A percentile compares a stretch with the other conserved stretches of the same genome.
Evolutionary conservation across 2,329 filamentous ascomycete genomes (phyloP).

Genomic region (Penicillium sp.): DNA sequence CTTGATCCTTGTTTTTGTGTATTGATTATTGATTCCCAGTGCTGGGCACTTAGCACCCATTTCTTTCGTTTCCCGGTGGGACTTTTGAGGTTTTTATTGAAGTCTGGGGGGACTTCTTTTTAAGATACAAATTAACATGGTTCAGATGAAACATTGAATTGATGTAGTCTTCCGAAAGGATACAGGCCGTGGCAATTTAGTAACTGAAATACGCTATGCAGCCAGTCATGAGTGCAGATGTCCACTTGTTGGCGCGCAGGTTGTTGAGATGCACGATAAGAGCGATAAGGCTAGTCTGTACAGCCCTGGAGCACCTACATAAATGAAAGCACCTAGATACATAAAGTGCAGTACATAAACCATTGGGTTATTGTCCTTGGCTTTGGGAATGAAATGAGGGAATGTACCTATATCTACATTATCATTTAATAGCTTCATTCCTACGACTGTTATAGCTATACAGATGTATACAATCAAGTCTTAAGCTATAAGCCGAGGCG

Average conservation of each 20-base stretch:
- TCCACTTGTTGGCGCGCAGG: background rate
- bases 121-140: background rate
- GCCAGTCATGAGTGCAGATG: slow-evolving; percentile 3
- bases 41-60: slow-evolving; percentile 1
- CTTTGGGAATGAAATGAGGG: background rate
- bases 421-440: background rate
- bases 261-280: slow-evolving; percentile 3
- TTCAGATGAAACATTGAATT: background rate
- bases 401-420: too few relatives aligned
- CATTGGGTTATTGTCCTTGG: background rate
- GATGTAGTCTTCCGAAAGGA: background rate
- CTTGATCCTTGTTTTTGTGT: background rate
- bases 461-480: background rate
- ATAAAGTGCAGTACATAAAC: background rate
- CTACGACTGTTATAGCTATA: background rate
- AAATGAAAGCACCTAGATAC: too few relatives aligned
- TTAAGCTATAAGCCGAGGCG: background rate
- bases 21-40: slow-evolving; percentile 7
- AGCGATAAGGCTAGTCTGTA: background rate
- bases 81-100: background rate
- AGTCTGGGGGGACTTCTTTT: background rate
- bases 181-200: slow-evolving; percentile 16
- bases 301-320: background rate
- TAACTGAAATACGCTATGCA: slow-evolving; percentile 9
- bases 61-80: slow-evolving; percentile 3